phyloP scores from a whole-genome alignment of 306 rosid species.

The Cercis canadensis region DNA sequence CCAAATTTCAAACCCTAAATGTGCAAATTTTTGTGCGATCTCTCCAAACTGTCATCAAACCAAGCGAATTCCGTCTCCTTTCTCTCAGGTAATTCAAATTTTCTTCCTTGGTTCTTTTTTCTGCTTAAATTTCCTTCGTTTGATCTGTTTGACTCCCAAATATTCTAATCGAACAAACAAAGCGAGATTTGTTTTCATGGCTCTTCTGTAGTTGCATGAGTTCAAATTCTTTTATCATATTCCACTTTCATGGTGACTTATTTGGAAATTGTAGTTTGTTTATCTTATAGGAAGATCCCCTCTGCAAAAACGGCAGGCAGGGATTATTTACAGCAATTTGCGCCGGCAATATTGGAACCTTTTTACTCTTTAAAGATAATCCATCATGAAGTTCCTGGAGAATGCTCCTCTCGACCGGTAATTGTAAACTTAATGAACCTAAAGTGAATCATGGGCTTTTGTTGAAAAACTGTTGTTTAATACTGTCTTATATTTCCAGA shows the following conservation, averaged over 20 bases:
- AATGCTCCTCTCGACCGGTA: constrained; percentile 88
- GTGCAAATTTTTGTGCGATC: not conserved
- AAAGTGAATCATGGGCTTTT: constrained; percentile 4
- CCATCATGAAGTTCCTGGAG: constrained; percentile 82
- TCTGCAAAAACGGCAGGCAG: constrained; percentile 4
- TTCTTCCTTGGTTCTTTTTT: not conserved
- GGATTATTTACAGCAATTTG: constrained; percentile 23
- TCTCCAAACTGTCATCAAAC: constrained; percentile 4
- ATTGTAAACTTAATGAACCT: constrained; percentile 27
- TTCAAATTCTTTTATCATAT: not conserved
- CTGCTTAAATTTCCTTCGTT: constrained; percentile 11
- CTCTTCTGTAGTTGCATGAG: not conserved
- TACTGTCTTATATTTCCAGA: constrained; percentile 44
- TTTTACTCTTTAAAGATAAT: not conserved
- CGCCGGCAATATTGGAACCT: constrained; percentile 3
- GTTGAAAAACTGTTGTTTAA: not conserved
- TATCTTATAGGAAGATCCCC: constrained; percentile 27
- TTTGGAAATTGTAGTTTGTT: not conserved
- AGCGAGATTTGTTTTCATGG: not conserved
- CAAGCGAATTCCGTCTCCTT: not conserved
- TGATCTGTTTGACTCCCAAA: not conserved
- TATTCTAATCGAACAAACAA: constrained; percentile 2
- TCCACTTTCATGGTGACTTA: not conserved
- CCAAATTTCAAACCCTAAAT: constrained; percentile 39
- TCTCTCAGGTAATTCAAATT: constrained; percentile 29